Percentiles rank a stretch among this genome's conserved stretches.
These are phyloP conservation scores for Penicillium turbatum DNA, from an alignment of 495 filamentous ascomycete species.

Conservation along the genomic window DNA sequence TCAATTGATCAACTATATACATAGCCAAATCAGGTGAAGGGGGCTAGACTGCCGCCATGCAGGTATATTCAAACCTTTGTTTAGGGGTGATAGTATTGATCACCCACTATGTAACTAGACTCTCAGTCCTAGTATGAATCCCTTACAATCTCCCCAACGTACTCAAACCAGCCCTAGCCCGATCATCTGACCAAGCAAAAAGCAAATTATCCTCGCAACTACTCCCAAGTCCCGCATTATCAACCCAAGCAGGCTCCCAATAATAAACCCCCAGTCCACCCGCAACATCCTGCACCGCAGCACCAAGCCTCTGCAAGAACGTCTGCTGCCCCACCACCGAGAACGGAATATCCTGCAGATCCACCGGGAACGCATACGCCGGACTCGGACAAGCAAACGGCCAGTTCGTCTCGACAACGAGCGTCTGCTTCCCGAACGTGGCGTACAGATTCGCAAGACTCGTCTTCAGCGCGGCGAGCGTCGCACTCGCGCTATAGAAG, in stretches of 20 bases:
- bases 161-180: constrained; percentile 30
- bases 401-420: constrained; percentile 67
- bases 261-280: constrained; percentile 58
- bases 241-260: constrained; percentile 68
- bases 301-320: constrained; percentile 53
- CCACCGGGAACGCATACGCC: constrained; percentile 52
- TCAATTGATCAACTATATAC: too few species aligned
- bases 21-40: too few species aligned
- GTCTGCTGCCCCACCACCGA: constrained; percentile 55
- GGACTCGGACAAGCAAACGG: constrained; percentile 56
- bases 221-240: constrained; percentile 57
- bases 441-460: constrained; percentile 56
- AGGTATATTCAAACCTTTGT: too few species aligned
- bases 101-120: too few species aligned
- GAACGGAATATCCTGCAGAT: constrained; percentile 54
- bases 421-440: constrained; percentile 54
- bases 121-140: too few species aligned
- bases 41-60: too few species aligned
- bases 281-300: constrained; percentile 43
- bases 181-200: constrained; percentile 32
- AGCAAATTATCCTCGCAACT: constrained; percentile 48
- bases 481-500: constrained; percentile 55
- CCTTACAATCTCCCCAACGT: constrained; percentile 29
- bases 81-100: too few species aligned
- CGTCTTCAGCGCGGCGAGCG: constrained; percentile 49